Base-by-base conservation (phyloP, 441 rosid species). In the Capsella rubella region DNA sequence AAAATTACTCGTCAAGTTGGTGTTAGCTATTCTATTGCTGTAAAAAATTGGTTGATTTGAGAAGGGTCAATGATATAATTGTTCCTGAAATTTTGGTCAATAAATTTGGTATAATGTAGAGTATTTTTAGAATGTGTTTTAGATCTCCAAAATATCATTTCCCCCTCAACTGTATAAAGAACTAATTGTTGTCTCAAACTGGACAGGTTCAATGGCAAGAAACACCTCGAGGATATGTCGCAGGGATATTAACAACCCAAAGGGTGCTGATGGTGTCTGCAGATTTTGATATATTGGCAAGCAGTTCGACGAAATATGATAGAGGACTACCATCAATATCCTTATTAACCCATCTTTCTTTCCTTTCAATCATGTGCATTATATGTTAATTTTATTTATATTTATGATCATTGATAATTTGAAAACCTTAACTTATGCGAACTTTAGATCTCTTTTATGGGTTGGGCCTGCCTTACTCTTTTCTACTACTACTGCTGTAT, bases 321-420 rank as follows among this genome's bases (percentile, higher is more conserved):
- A 96, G 85, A 84, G 97, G 98, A 81, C 80, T 89, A 80, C 97
- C 98, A 84, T 85, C 98, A 82, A 96, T 96, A 96, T 93, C 98
- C 97, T 91, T 34, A 77, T 32, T 47, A 21, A 53, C 67, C 64
- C 46, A 54, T 58, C 80, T 47, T 14, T 67, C 16, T 37, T 50
- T 59, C 37, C 42, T 70, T 75, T 31, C 55, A 42, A 39, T 45
- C 4, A 32, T 65, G 47, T 37, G 31, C 77, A 64, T 54, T 51
- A 51, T 32, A 40, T 70, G 34, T 52, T 65, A 34, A 21, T 43
- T 28, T 47, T 77, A 51, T 72, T 53, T 61, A 32, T 10, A 65
- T 60, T 56, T 71, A 40, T 50, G 76, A 76, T 59, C 43, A 40
- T 51, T 67, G n/a, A 57, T 68, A 78, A 51, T 78, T 79, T 81